Conservation (phyloP, 2,329 filamentous ascomycete genomes). For the Zalaria sp. region DNA sequence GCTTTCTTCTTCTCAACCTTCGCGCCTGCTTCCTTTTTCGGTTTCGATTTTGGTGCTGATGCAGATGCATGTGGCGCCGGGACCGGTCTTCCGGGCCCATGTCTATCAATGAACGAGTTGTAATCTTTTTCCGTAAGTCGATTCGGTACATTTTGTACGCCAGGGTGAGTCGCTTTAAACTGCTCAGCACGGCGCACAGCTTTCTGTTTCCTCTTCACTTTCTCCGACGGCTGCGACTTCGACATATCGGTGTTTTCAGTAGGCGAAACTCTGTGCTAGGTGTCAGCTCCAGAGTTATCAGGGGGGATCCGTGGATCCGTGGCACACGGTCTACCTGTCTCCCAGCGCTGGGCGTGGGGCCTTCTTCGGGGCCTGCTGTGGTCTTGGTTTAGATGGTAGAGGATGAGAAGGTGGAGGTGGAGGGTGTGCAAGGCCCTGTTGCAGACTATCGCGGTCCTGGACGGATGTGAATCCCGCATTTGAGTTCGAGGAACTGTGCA, state of each 20-base stretch:
- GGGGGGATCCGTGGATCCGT: neutral
- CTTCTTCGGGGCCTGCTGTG: neutral
- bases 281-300: neutral
- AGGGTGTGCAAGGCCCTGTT: neutral
- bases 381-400: neutral
- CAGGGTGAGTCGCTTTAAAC: slow-evolving; percentile 4
- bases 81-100: neutral
- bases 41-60: neutral
- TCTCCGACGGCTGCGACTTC: neutral
- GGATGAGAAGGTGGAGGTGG: neutral
- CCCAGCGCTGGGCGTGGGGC: neutral
- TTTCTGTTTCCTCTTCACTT: slow-evolving; percentile 1
- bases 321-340: neutral
- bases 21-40: too few species aligned
- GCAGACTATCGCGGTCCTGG: neutral
- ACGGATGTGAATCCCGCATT: neutral
- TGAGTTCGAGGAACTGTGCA: slow-evolving; percentile 4
- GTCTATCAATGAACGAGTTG: slow-evolving; percentile 1
- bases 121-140: slow-evolving; percentile 2
- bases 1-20: too few species aligned
- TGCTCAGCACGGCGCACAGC: neutral
- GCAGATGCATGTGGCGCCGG: neutral
- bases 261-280: neutral
- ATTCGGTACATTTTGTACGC: neutral
- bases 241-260: neutral